phyloP scores from a whole-genome alignment of 2,329 filamentous ascomycete genomes.

The Pyricularia sp. region DNA sequence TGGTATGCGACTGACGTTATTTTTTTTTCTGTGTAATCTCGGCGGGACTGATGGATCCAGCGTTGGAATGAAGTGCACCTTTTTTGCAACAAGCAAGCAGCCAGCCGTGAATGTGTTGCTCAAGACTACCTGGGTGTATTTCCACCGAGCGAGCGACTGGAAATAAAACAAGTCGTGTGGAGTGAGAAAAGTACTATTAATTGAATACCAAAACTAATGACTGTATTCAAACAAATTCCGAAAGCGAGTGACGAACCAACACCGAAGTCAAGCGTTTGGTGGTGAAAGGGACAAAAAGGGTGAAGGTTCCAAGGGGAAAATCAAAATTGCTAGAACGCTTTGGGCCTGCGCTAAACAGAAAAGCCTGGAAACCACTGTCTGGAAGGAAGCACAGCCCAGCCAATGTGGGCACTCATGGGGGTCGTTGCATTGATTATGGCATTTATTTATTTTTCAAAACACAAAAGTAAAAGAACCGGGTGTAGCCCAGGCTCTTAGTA shows the following conservation, averaged over 20 bases:
- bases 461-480: neutral
- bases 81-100: neutral
- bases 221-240: neutral
- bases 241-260: neutral
- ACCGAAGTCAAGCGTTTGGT: neutral
- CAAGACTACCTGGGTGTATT: neutral
- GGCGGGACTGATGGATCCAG: neutral
- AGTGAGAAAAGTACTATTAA: neutral
- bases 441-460: neutral
- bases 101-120: neutral
- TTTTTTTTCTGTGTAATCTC: neutral
- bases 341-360: neutral
- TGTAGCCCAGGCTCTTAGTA: neutral
- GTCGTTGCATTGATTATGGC: neutral
- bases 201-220: slow-evolving; percentile 1
- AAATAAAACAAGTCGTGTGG: neutral
- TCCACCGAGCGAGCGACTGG: neutral
- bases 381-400: neutral
- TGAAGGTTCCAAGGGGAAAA: neutral
- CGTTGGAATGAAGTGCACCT: neutral
- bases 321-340: neutral
- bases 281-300: neutral
- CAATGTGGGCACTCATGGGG: neutral
- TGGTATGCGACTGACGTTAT: neutral
- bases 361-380: neutral